Base-by-base conservation (phyloP, 2,329 filamentous ascomycete species). In the Pseudophaeomoniella oleicola region DNA sequence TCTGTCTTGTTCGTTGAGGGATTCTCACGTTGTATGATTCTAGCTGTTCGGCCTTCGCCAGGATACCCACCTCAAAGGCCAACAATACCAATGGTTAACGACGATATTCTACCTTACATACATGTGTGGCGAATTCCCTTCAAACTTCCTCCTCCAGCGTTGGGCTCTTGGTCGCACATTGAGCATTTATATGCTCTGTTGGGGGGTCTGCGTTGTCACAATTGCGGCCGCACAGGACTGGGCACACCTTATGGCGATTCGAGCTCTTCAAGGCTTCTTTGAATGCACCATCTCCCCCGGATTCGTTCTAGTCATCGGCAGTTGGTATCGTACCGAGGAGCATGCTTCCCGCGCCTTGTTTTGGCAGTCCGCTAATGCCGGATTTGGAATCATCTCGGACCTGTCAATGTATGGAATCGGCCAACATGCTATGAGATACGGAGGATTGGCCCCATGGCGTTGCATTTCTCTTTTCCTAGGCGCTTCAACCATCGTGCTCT, bases 211-310 rank as follows among this genome's bases (percentile, higher is more conserved):
- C 17, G 39, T 46, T 10, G 37, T 48, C 30, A 37, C 30, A 32
- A 37, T 44, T 29, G 33, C 42, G 16, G 39, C 41, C 16, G 44
- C 42, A 10, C 40, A 45, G 34, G 47, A 56, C 33, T 58, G 53
- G 50, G 39, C 47, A 0, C 50, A 56, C 6, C 42, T 58, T 12
- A 57, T 58, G 50, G 50, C 48, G 3, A 44, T 59, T 11, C 48
- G 55, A 16, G 52, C 46, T 2, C 43, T 58, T 2, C 55, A 58
- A 41, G 55, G 56, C 15, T 49, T 58, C 36, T 59, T 58, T 37
- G 55, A 58, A 37, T 57, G 55, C 37, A 57, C 53, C 4, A 56
- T 59, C 32, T 50, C 46, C 0, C 54, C 56, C 0, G 55, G 53
- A 5, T 58, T 56, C 37, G 45, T 58, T 2, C 44, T 57, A 3